Percentiles rank a stretch among this genome's conserved stretches.
phyloP scores from a whole-genome alignment of 768 basidiomycete genomes.

The Boletus huronensis region DNA sequence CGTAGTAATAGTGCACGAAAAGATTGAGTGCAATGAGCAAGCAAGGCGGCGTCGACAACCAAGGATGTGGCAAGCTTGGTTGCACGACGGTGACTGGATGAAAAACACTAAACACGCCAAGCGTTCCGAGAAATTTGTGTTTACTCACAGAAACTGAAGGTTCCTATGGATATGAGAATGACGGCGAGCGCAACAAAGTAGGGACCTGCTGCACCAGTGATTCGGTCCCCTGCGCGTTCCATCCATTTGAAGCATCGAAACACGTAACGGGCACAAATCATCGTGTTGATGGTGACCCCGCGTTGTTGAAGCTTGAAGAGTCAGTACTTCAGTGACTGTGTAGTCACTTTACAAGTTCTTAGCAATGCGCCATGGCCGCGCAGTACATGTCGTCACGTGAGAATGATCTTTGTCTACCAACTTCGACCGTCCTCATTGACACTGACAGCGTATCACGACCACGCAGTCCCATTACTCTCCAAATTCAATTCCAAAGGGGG shows the following conservation, averaged over 20 bases:
- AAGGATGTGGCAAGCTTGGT: slow-evolving; percentile 56
- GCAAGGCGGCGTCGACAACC: slow-evolving; percentile 65
- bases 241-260: slow-evolving; percentile 63
- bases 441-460: too few species aligned
- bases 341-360: too few species aligned
- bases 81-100: slow-evolving; percentile 72
- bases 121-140: neutral
- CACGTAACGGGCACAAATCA: slow-evolving; percentile 29
- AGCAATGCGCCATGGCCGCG: too few species aligned
- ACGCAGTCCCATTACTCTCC: too few species aligned
- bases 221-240: slow-evolving; percentile 69
- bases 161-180: slow-evolving; percentile 62
- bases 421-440: too few species aligned
- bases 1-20: slow-evolving; percentile 80
- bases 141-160: slow-evolving; percentile 76
- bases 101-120: neutral
- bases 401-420: too few species aligned
- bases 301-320: too few species aligned
- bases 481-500: too few species aligned
- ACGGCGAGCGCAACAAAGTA: slow-evolving; percentile 84
- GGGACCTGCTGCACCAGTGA: slow-evolving; percentile 91
- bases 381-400: too few species aligned
- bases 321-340: too few species aligned
- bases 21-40: slow-evolving; percentile 75
- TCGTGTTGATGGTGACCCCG: neutral